Evolutionary conservation across 2,329 filamentous ascomycete genomes (phyloP).

Genomic region (Graphilbum ipis-grandicollis): DNA sequence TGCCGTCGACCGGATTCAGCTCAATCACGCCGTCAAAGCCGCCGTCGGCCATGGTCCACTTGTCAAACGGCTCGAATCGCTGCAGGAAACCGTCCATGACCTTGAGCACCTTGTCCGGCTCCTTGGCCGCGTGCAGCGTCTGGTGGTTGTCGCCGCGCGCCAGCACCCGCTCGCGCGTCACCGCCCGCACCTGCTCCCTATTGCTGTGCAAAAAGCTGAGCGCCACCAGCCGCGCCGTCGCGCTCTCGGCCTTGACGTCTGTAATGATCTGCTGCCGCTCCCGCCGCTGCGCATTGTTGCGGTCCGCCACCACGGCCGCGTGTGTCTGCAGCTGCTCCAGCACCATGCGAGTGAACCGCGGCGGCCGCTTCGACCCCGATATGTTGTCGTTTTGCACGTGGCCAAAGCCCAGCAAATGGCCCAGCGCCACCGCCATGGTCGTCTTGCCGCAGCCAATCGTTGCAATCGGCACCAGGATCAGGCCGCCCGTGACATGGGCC

Average conservation of each 20-base stretch:
- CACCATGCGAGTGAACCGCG: conserved; percentile 58
- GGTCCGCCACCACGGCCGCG: conserved; percentile 71
- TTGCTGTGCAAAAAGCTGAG: conserved; percentile 77
- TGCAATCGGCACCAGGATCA: conserved; percentile 78
- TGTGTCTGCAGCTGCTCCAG: conserved; percentile 44
- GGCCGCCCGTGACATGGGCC: conserved; percentile 42
- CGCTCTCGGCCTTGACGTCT: conserved; percentile 49
- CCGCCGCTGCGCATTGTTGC: conserved; percentile 81
- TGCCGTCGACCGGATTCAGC: conserved; percentile 61
- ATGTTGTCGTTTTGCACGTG: conserved; percentile 97
- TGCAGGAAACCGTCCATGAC: conserved; percentile 93
- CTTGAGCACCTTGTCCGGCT: conserved; percentile 54
- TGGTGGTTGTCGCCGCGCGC: conserved; percentile 90
- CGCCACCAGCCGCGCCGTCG: conserved; percentile 57
- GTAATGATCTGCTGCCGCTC: conserved; percentile 78
- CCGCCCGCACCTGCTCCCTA: conserved; percentile 52
- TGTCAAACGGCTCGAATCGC: conserved; percentile 65
- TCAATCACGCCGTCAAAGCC: conserved; percentile 74
- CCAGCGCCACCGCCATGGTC: conserved; percentile 67
- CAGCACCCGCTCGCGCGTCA: conserved; percentile 66
- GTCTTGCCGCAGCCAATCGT: conserved; percentile 97
- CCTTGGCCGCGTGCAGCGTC: conserved; percentile 77
- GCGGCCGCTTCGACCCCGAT: conserved; percentile 57
- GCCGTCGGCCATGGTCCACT: conserved; percentile 52
- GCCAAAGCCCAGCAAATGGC: conserved; percentile 75